Percentiles rank a stretch among this genome's conserved stretches.
phyloP scores from a whole-genome alignment of 148 eudicot species.

The Heliamphora exappendiculata region DNA sequence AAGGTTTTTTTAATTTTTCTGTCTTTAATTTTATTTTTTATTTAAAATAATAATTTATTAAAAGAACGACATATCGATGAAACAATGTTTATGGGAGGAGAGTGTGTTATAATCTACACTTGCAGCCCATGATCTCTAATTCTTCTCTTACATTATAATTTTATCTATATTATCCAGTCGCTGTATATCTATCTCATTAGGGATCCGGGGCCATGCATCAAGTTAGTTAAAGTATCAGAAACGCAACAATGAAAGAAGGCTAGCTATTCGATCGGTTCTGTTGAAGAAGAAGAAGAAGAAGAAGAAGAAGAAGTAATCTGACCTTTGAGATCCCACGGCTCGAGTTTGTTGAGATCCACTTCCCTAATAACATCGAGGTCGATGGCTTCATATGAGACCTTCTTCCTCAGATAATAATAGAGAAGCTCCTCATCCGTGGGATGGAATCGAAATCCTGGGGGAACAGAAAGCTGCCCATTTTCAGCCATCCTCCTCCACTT shows the following conservation, averaged over 20 bases:
- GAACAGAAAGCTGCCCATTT: constrained; percentile 60
- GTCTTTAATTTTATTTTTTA: too few relatives aligned
- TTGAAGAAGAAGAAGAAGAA: not conserved
- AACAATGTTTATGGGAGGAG: too few relatives aligned
- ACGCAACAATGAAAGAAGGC: not conserved
- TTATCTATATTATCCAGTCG: too few relatives aligned
- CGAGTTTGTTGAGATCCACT: constrained; percentile 94
- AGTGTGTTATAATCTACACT: too few relatives aligned
- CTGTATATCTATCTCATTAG: too few relatives aligned
- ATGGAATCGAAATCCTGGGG: constrained; percentile 94
- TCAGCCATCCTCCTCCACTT: constrained; percentile 35
- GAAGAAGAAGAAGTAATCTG: not conserved
- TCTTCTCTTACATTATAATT: too few relatives aligned
- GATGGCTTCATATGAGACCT: constrained; percentile 85
- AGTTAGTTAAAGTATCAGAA: not conserved
- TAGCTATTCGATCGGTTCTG: not conserved
- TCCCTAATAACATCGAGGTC: constrained; percentile 92
- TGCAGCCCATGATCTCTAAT: too few relatives aligned
- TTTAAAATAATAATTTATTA: too few relatives aligned
- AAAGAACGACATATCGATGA: too few relatives aligned
- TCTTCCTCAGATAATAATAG: constrained; percentile 80
- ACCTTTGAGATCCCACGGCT: constrained; percentile 99
- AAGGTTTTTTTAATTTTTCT: too few relatives aligned
- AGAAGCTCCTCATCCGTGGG: constrained; percentile 93
- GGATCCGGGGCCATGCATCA: not conserved